Evolutionary conservation across 768 basidiomycete species (phyloP), one percentile per base, ranked within the genome.

Genomic region (Thelephora ganbajun): DNA sequence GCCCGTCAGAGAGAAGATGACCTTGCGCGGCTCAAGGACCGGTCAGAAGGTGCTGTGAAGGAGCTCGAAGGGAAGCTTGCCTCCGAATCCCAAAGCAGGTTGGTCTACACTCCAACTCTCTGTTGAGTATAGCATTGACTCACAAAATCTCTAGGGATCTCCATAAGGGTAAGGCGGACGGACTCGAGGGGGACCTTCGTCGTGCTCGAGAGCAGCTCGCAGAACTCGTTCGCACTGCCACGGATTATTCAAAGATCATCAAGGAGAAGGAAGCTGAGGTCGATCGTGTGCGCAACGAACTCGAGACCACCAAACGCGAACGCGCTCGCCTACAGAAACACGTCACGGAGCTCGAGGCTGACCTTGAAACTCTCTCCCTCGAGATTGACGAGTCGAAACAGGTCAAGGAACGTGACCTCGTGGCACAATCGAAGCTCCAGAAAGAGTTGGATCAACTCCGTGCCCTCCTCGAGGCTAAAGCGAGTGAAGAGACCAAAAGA

Each of bases 401-500:
- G 30, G 79, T 77, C 43, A 67, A 69, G 35, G 60, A 80, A 63
- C 66, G 72, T 33, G 63, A 66, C 1, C 59, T 65, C 9, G 54
- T 54, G 4, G 64, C 71, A 2, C 77, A 76, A 22, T 66, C 66
- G 22, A 84, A 80, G 56, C 67, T 94, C 2, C 80, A 88, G 56
- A 74, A 71, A 35, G 93, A 96, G 62, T 68, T 96, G 11, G 92
- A 94, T 56, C 83, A 88, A 51, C 70, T 98, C 6, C 81, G 92
- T 6, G 67, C 75, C n/a, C 66, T 86, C 12, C 76, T 96, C 67
- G 80, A 82, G 42, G 84, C 86, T 1, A 96, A 91, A 61, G 75
- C 81, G 0, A 81, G 79, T 20, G 92, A 97, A 61, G 92, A 91
- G 56, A 83, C 77, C 7, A 80, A 82, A 26, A 76, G 87, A 14